These are phyloP conservation scores for Apostasia shenzhenica DNA, from an alignment of 106 monocot genomes.

Conservation along the genomic window DNA sequence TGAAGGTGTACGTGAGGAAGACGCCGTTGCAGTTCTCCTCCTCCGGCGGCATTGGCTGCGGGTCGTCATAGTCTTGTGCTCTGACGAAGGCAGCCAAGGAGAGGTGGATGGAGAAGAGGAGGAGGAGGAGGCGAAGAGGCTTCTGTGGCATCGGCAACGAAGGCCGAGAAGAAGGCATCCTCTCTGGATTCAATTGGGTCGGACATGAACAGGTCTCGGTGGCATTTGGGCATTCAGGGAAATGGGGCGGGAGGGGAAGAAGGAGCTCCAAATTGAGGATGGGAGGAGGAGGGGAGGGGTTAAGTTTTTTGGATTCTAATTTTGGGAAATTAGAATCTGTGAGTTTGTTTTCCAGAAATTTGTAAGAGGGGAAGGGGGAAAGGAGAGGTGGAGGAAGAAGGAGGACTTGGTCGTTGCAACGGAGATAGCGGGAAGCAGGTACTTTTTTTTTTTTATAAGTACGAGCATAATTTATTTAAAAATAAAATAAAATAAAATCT, in stretches of 20 bases:
- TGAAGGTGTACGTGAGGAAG: slow-evolving; percentile 63
- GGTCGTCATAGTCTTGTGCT: slow-evolving; percentile 25
- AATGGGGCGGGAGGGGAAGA: background rate
- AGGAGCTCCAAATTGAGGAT: too few relatives aligned
- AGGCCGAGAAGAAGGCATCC: slow-evolving; percentile 6
- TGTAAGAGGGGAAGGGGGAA: background rate
- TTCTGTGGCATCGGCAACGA: too few relatives aligned
- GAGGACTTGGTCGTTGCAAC: background rate
- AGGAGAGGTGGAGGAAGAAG: slow-evolving; percentile 4
- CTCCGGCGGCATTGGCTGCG: slow-evolving; percentile 25
- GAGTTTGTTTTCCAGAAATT: background rate
- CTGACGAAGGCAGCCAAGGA: background rate
- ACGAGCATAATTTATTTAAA: too few relatives aligned
- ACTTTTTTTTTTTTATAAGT: too few relatives aligned
- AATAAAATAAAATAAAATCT: background rate
- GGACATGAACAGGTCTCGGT: background rate
- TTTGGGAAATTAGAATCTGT: background rate
- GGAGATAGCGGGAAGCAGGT: background rate
- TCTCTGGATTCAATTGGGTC: background rate
- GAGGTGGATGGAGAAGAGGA: slow-evolving; percentile 15
- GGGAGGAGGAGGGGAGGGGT: background rate
- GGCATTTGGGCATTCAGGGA: background rate
- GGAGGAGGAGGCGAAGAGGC: slow-evolving; percentile 5
- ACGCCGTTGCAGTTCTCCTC: slow-evolving; percentile 48
- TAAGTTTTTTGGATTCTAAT: background rate